phyloP scores from a whole-genome alignment of 352 stramenopile species.

The Thalassiosira ordinaria region DNA sequence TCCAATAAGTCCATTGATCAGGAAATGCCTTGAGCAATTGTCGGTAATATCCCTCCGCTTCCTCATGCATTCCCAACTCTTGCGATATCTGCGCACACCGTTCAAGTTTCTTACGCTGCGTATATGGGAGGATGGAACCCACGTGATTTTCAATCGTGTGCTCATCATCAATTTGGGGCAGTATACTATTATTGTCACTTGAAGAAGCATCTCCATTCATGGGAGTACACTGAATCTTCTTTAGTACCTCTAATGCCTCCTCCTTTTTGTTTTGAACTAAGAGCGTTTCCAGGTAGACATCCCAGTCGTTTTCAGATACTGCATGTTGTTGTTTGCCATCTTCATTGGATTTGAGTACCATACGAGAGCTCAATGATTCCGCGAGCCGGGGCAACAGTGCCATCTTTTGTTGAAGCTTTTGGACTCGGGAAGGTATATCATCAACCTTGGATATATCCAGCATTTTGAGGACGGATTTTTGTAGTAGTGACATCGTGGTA shows the following conservation, averaged over 20 bases:
- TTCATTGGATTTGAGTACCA: slow-evolving; percentile 32
- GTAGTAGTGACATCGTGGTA: too few species aligned
- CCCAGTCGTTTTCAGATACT: slow-evolving; percentile 65
- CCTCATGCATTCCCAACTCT: slow-evolving; percentile 47
- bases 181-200: background rate
- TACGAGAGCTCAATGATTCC: slow-evolving; percentile 65
- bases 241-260: slow-evolving; percentile 63
- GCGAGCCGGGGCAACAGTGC: slow-evolving; percentile 70
- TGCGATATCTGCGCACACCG: slow-evolving; percentile 34
- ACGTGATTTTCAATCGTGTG: slow-evolving; percentile 43
- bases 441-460: background rate
- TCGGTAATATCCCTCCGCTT: slow-evolving; percentile 56
- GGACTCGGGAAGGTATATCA: slow-evolving; percentile 21
- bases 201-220: slow-evolving; percentile 9
- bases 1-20: slow-evolving; percentile 82
- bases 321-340: too few species aligned
- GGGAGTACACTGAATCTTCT: slow-evolving; percentile 35
- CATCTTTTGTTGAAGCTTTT: slow-evolving; percentile 52
- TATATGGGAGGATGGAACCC: slow-evolving; percentile 53
- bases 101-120: slow-evolving; percentile 55
- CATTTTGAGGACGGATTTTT: slow-evolving; percentile 12
- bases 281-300: slow-evolving; percentile 63
- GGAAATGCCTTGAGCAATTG: slow-evolving; percentile 59
- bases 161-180: slow-evolving; percentile 54
- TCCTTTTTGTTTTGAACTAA: slow-evolving; percentile 68